These are phyloP conservation scores for Tripterygium wilfordii DNA, from an alignment of 177 flowering plant genomes.

Conservation along the genomic window DNA sequence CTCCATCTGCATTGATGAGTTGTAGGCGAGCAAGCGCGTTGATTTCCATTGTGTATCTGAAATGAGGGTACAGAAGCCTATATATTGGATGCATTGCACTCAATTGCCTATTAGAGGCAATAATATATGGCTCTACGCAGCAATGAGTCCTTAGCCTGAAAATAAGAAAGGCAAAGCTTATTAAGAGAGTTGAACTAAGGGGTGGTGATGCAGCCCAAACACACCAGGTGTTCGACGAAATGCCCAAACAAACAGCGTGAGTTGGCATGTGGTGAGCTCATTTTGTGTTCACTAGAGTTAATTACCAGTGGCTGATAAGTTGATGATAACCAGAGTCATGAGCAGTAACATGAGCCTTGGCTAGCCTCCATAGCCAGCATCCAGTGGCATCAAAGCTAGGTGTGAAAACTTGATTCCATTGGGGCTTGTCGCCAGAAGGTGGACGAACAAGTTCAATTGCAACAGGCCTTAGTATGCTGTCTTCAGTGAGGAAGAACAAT, in stretches of 20 bases:
- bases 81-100: conserved; percentile 27
- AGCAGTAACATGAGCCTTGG: conserved; percentile 44
- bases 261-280: too few species aligned
- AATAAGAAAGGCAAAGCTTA: background rate
- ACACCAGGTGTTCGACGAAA: background rate
- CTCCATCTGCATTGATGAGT: conserved; percentile 24
- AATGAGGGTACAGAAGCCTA: conserved; percentile 23
- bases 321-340: conserved; percentile 47
- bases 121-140: conserved; percentile 19
- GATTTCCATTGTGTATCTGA: conserved; percentile 29
- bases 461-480: conserved; percentile 29
- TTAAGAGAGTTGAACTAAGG: background rate
- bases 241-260: background rate
- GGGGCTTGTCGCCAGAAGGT: conserved; percentile 16
- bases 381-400: conserved; percentile 22
- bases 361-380: conserved; percentile 39
- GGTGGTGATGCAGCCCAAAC: background rate
- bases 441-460: conserved; percentile 54
- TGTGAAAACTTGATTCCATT: conserved; percentile 25
- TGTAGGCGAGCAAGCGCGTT: conserved; percentile 22
- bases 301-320: conserved; percentile 49
- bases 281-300: too few species aligned
- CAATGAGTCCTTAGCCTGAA: conserved; percentile 31
- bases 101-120: conserved; percentile 25
- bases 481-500: conserved; percentile 29